Conservation (phyloP, 2,329 filamentous ascomycete species). For the Stylonectria norvegica region DNA sequence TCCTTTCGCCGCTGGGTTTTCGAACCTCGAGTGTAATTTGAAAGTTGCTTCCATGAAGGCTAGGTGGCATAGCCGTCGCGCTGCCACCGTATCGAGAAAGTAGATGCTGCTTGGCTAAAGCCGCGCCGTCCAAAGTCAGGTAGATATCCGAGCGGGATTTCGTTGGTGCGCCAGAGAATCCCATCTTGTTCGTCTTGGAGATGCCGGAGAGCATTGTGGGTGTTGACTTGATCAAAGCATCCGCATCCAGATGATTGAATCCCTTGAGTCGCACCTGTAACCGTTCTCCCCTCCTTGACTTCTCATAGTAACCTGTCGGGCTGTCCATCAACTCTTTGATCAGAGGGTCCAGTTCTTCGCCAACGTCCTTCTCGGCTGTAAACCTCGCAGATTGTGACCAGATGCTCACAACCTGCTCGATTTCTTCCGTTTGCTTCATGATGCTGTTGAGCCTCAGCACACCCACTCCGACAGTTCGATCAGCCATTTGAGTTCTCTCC, state of each 20-base stretch:
- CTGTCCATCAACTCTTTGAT: slow-evolving; percentile 72
- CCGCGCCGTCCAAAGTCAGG: slow-evolving; percentile 74
- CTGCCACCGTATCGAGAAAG: slow-evolving; percentile 68
- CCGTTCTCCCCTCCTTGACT: slow-evolving; percentile 68
- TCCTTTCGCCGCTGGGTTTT: slow-evolving; percentile 70
- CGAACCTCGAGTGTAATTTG: slow-evolving; percentile 89
- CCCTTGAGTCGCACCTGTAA: slow-evolving; percentile 76
- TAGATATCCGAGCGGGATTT: slow-evolving; percentile 93
- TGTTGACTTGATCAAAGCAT: slow-evolving; percentile 76
- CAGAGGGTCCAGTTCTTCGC: slow-evolving; percentile 69
- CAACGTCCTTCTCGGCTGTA: slow-evolving; percentile 54
- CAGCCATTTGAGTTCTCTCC: slow-evolving; percentile 29
- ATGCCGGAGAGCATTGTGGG: slow-evolving; percentile 84
- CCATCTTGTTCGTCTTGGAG: slow-evolving; percentile 79
- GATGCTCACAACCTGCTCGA: slow-evolving; percentile 72
- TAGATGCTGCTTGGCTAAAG: slow-evolving; percentile 72
- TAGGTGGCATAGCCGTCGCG: slow-evolving; percentile 64
- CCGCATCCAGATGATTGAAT: slow-evolving; percentile 75
- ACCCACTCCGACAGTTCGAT: slow-evolving; percentile 71
- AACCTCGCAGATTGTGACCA: slow-evolving; percentile 64
- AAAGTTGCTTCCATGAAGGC: slow-evolving; percentile 66
- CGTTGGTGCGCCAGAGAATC: slow-evolving; percentile 87
- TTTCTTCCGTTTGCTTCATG: slow-evolving; percentile 67
- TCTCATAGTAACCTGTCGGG: slow-evolving; percentile 69
- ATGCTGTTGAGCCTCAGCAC: slow-evolving; percentile 72